Evolutionary conservation across 2,329 filamentous ascomycete species (phyloP), one percentile per base, ranked within the genome.

Genomic region (Pseudovirgaria hyperparasitica): DNA sequence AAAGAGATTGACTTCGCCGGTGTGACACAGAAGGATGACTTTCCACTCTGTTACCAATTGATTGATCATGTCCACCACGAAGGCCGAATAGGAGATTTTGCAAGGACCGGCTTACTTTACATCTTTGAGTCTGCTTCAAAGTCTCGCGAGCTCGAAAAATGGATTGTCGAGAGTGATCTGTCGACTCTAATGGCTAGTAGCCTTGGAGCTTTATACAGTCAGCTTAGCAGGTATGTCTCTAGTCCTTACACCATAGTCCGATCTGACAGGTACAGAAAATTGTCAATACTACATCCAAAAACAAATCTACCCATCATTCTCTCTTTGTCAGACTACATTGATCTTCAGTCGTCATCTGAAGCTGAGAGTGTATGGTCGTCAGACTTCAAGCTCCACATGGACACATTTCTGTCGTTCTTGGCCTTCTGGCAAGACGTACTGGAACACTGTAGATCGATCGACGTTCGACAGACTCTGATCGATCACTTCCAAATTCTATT

Each of bases 401-500:
- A 87, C 29, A 92, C 86, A 0, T 98, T 98, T 45, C 65, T 98
- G 22, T 93, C 90, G 1, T 92, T 96, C 48, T 67, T 98, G 25
- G 64, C 92, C 5, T 98, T 98, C 48, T 98, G 90, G 90, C 90
- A 98, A 57, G 90, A 98, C 52, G 86, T 94, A 18, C 63, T 98
- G 34, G 90, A 96, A 50, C 87, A 96, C 54, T 98, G 90, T 58
- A 75, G 76, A 43, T 96, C 87, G 4, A 65, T 76, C 2, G 87
- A 96, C 48, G 84, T 98, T 40, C 90, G 87, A 50, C 82, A 82
- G 39, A 94, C 86, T 1, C 62, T 98, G 26, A 66, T 98, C 17
- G 90, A 98, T 50, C 90, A 98, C 55, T 98, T 98, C 46, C 86
- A 94, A 50, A 80, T 96, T 40, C 73, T 98, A 18, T 98, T 98